phyloP scores from a whole-genome alignment of 1,139 yeast species.

The Yamadazyma atlantica region DNA sequence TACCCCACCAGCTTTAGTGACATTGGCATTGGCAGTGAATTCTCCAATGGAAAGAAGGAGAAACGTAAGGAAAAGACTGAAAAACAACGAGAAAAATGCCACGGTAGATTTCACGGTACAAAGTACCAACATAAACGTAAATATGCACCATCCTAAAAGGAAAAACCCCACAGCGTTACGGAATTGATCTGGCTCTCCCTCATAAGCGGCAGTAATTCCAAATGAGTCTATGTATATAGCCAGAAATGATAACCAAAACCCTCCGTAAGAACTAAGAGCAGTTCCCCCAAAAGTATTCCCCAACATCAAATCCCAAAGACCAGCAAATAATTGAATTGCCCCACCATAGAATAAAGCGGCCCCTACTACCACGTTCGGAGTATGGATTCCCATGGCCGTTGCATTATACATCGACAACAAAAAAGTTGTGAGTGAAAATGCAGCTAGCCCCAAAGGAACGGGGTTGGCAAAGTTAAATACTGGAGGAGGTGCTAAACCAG shows the following conservation, averaged over 20 bases:
- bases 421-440: conserved; percentile 52
- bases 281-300: conserved; percentile 69
- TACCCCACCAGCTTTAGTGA: conserved; percentile 69
- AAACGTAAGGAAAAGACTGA: conserved; percentile 54
- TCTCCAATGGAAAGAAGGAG: conserved; percentile 57
- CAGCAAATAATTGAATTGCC: conserved; percentile 61
- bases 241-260: conserved; percentile 71
- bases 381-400: conserved; percentile 36
- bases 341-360: conserved; percentile 57
- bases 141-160: conserved; percentile 65
- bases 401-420: conserved; percentile 43
- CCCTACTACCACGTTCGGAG: conserved; percentile 43
- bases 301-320: conserved; percentile 61
- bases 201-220: conserved; percentile 54
- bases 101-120: conserved; percentile 66
- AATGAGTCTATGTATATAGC: conserved; percentile 57
- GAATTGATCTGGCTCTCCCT: conserved; percentile 39
- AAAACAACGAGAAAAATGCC: conserved; percentile 56
- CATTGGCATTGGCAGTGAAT: conserved; percentile 45
- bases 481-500: conserved; percentile 20
- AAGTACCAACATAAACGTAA: conserved; percentile 56
- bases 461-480: conserved; percentile 49
- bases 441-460: conserved; percentile 59
- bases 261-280: conserved; percentile 70
- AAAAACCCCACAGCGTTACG: conserved; percentile 58